These are phyloP conservation scores for Blastocystis sp. DNA, from an alignment of 352 stramenopile genomes.

Conservation along the genomic window DNA sequence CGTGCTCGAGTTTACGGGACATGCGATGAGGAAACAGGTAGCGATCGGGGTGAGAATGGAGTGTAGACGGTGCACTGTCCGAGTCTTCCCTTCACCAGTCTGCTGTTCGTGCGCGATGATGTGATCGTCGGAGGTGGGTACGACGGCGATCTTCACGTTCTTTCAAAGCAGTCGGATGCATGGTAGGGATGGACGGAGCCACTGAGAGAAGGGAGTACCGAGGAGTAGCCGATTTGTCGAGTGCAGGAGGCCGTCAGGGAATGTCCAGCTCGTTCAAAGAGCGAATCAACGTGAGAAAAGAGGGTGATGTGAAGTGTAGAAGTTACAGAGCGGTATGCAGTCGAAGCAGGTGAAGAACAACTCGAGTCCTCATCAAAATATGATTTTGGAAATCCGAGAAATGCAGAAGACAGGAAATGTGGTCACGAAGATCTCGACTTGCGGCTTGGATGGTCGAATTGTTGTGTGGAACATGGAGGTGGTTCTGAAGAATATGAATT, in stretches of 20 bases:
- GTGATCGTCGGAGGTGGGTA: background rate
- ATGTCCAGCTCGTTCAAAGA: constrained; percentile 1
- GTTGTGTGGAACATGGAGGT: constrained; percentile 36
- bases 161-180: background rate
- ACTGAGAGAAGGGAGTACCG: background rate
- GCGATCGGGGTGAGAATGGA: too few species aligned
- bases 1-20: constrained; percentile 14
- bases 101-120: background rate
- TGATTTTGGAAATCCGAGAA: background rate
- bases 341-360: background rate
- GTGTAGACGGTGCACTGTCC: constrained; percentile 23
- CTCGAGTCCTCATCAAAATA: background rate
- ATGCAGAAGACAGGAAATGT: background rate
- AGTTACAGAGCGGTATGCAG: background rate
- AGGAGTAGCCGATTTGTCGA: background rate
- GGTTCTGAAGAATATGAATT: constrained; percentile 31
- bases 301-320: too few species aligned
- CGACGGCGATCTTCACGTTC: constrained; percentile 7
- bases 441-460: constrained; percentile 27
- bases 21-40: constrained; percentile 16
- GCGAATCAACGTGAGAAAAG: background rate
- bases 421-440: background rate
- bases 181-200: background rate
- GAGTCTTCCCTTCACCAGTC: constrained; percentile 6
- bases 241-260: background rate